Conservation (phyloP, 352 stramenopile species). For the Globisporangium recalcitrans region DNA sequence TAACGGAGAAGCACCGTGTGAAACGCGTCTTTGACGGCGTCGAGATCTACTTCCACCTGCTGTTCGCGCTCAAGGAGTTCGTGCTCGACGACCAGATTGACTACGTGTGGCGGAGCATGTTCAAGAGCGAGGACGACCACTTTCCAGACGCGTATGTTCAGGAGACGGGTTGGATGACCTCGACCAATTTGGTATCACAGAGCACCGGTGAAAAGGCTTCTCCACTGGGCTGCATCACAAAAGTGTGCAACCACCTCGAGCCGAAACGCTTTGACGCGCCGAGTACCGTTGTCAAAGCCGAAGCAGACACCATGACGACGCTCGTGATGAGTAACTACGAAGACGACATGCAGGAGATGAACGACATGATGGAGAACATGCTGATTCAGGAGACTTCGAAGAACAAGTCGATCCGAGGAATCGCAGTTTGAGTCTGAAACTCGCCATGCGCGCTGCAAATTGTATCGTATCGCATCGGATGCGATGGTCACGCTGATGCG, state of each 20-base stretch:
- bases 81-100: neutral
- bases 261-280: constrained; percentile 1
- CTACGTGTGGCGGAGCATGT: constrained; percentile 10
- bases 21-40: neutral
- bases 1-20: constrained; percentile 4
- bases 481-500: no score
- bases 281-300: neutral
- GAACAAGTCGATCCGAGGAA: neutral
- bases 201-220: neutral
- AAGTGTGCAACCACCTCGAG: constrained; percentile 7
- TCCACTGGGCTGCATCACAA: neutral
- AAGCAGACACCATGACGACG: constrained; percentile 44
- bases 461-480: no score
- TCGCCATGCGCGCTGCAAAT: no score
- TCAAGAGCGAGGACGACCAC: constrained; percentile 1
- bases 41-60: neutral
- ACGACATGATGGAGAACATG: constrained; percentile 46
- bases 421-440: neutral
- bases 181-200: neutral
- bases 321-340: constrained; percentile 50
- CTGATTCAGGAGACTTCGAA: constrained; percentile 32
- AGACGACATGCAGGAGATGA: constrained; percentile 43
- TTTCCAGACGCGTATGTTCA: constrained; percentile 12
- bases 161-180: neutral
- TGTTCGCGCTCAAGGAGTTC: constrained; percentile 5